Evolutionary conservation across 2,329 filamentous ascomycete genomes (phyloP).

Genomic region (Trichoderma asperellum): DNA sequence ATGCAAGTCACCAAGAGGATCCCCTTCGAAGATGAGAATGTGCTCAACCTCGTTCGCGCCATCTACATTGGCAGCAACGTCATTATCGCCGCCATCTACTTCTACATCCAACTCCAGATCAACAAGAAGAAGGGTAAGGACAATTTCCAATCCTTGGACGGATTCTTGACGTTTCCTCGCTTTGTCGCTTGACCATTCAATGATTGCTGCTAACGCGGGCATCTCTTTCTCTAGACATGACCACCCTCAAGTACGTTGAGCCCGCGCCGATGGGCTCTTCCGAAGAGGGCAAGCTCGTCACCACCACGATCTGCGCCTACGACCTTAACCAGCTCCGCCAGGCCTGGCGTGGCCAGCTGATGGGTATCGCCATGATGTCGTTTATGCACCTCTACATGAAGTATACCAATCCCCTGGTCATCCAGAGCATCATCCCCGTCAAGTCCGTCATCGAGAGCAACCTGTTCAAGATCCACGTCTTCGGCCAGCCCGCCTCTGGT

Average conservation of each 20-base stretch:
- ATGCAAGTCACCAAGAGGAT: conserved; percentile 98
- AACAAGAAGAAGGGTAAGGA: conserved; percentile 93
- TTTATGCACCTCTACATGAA: conserved; percentile 99
- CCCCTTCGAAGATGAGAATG: conserved; percentile 81
- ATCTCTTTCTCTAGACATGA: conserved; percentile 70
- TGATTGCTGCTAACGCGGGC: neutral
- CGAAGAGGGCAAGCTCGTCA: conserved; percentile 94
- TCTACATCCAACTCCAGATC: conserved; percentile 83
- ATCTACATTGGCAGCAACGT: conserved; percentile 68
- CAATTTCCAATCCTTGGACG: neutral
- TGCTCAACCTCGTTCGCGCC: conserved; percentile 60
- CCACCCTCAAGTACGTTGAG: conserved; percentile 98
- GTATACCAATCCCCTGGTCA: conserved; percentile 98
- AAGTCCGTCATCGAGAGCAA: conserved; percentile 96
- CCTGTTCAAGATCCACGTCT: conserved; percentile 92
- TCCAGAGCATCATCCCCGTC: conserved; percentile 97
- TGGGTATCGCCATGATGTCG: conserved; percentile 97
- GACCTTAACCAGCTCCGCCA: conserved; percentile 83
- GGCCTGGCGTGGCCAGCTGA: conserved; percentile 87
- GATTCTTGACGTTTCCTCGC: neutral
- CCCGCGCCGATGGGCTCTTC: conserved; percentile 88
- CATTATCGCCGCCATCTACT: conserved; percentile 81
- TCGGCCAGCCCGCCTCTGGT: conserved; percentile 81
- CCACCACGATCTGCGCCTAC: conserved; percentile 95
- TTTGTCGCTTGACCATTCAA: neutral